Evolutionary conservation across 768 basidiomycete genomes (phyloP).

Genomic region (Termitomyces sp.): DNA sequence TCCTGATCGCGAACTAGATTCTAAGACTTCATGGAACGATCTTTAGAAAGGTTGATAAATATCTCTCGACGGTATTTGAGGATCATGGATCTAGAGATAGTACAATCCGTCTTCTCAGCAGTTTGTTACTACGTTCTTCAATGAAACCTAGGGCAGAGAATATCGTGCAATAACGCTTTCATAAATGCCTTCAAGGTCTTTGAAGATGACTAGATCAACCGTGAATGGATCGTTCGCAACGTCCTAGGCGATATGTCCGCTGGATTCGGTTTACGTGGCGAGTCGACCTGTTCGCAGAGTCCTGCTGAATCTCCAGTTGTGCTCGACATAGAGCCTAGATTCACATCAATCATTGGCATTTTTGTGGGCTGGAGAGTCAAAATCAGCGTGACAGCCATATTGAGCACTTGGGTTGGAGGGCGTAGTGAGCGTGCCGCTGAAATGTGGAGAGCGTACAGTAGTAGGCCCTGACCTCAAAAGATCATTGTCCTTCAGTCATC

Average conservation of each 20-base stretch:
- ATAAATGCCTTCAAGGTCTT: conserved; percentile 50
- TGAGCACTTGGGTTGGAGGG: conserved; percentile 68
- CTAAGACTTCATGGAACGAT: too few species aligned
- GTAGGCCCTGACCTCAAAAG: conserved; percentile 43
- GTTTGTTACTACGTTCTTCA: conserved; percentile 25
- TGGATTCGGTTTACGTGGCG: conserved; percentile 82
- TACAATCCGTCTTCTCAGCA: too few species aligned
- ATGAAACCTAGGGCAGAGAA: conserved; percentile 26
- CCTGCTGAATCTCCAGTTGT: conserved; percentile 45
- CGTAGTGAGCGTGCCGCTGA: conserved; percentile 53
- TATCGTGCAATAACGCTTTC: conserved; percentile 33
- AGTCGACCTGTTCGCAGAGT: conserved; percentile 17
- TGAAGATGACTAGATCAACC: conserved; percentile 73
- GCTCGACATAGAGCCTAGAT: conserved; percentile 69
- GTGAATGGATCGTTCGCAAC: conserved; percentile 83
- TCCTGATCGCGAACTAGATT: too few species aligned
- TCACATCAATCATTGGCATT: conserved; percentile 77
- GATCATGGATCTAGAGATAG: too few species aligned
- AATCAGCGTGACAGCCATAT: conserved; percentile 54
- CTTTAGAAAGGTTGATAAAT: too few species aligned
- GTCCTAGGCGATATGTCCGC: conserved; percentile 84
- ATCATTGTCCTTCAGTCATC: neutral
- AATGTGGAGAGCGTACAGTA: conserved; percentile 81
- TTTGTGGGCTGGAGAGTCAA: conserved; percentile 73
- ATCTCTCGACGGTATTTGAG: too few species aligned